These are phyloP conservation scores for Tieghemiomyces parasiticus DNA, from an alignment of 192 early-diverging fungal species.

Conservation along the genomic window DNA sequence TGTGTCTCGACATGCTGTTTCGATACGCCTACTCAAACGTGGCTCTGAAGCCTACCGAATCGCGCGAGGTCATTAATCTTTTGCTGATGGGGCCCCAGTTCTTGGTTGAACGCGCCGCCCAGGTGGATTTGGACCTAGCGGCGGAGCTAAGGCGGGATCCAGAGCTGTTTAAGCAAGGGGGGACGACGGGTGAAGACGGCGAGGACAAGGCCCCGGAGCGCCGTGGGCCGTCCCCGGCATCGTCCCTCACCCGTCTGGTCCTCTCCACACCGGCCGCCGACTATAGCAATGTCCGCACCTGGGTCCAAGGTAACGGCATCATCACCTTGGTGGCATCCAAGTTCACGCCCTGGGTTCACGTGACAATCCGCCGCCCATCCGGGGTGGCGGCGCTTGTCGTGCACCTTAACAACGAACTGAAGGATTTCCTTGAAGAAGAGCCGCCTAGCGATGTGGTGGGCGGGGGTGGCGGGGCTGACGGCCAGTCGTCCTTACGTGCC, in stretches of 20 bases:
- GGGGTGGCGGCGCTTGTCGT: conserved; percentile 52
- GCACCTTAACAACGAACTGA: conserved; percentile 24
- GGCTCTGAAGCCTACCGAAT: conserved; percentile 35
- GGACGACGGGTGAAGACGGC: background rate
- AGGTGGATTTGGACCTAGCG: background rate
- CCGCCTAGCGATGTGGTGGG: conserved; percentile 14
- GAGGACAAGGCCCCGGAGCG: background rate
- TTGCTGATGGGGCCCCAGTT: conserved; percentile 26
- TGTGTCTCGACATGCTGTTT: conserved; percentile 88
- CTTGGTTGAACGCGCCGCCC: background rate
- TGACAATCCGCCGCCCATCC: conserved; percentile 66
- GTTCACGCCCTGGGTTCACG: conserved; percentile 57
- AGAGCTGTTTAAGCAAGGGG: no score
- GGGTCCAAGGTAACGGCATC: conserved; percentile 77
- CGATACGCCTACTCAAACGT: conserved; percentile 68
- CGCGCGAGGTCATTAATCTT: conserved; percentile 22
- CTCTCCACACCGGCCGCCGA: conserved; percentile 20
- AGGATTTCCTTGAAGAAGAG: conserved; percentile 3
- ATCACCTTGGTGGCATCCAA: conserved; percentile 58
- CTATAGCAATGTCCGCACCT: conserved; percentile 43
- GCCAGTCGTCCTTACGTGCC: conserved; percentile 10
- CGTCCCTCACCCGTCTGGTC: conserved; percentile 10
- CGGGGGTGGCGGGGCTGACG: conserved; percentile 11
- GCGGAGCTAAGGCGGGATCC: background rate
- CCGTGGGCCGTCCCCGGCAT: background rate